Evolutionary conservation across 306 rosid species (phyloP), one percentile per base, ranked within the genome.

Genomic region (Glycine tomentella): DNA sequence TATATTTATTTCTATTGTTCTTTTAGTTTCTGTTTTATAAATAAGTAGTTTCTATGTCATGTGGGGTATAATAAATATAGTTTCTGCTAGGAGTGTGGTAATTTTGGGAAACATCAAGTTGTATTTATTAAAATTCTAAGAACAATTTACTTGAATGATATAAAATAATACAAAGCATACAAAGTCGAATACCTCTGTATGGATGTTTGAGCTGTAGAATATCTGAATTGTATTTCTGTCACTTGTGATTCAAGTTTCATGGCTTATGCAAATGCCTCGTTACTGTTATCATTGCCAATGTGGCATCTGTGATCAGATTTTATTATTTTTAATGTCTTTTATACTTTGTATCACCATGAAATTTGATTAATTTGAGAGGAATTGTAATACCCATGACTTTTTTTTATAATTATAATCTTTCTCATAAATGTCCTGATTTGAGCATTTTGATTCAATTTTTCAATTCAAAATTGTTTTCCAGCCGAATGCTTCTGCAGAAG

Each of bases 401-500:
- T 25, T 3, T 9, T 64, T 20, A 3, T 4, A 4, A 3, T 42
- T 42, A 6, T 42, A 3, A 42, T 68, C 61, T 53, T 59, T 76
- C 74, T 66, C 46, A 7, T 9, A 53, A 68, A 52, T 44, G 9
- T 70, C 76, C 42, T 71, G 77, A 34, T 34, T 64, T 74, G 56
- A 74, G 82, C 56, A 40, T 65, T 83, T 53, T 69, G 36, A 66
- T 76, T 78, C 36, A 68, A 74, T 80, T 79, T 81, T 80, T 7
- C 64, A 14, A 40, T 71, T 72, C 52, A 53, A 80, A 64, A 66
- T 72, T 76, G 56, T 81, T 79, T 87, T 48, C 69, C 94, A 95
- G 96, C 86, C 98, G 96, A 50, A 76, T 88, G 86, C 94, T 95
- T 72, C 88, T 95, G 84, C 99, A 91, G 90, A 95, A 95, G 82